These are phyloP conservation scores for Lactarius indigo DNA, from an alignment of 768 basidiomycete species.

Conservation along the genomic window DNA sequence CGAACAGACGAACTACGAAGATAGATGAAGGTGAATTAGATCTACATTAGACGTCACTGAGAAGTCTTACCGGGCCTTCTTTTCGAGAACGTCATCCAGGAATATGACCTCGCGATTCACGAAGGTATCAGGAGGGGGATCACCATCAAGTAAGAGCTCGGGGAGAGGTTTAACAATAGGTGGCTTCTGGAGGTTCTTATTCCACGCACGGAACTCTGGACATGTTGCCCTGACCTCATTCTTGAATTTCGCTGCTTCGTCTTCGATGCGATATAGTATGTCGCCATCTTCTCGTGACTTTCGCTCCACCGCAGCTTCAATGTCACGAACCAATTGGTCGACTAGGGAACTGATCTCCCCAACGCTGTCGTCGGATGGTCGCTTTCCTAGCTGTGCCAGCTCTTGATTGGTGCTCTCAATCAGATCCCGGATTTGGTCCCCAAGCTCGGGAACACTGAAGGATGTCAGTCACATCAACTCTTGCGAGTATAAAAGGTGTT, in stretches of 20 bases:
- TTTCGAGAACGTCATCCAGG: slow-evolving; percentile 12
- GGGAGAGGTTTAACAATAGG: not conserved
- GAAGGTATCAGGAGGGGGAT: not conserved
- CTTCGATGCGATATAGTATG: slow-evolving; percentile 10
- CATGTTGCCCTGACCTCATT: slow-evolving; percentile 11
- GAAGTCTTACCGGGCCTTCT: slow-evolving; percentile 9
- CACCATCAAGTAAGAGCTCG: slow-evolving; percentile 8
- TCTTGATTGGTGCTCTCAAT: slow-evolving; percentile 34
- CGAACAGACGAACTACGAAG: slow-evolving; percentile 6
- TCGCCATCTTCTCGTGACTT: slow-evolving; percentile 35
- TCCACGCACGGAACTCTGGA: slow-evolving; percentile 23
- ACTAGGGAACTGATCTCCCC: slow-evolving; percentile 49
- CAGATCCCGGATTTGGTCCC: slow-evolving; percentile 44
- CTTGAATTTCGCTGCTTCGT: slow-evolving; percentile 2
- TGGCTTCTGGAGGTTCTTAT: not conserved
- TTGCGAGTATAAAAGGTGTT: not conserved
- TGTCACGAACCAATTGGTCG: slow-evolving; percentile 41
- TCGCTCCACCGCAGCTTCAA: slow-evolving; percentile 46
- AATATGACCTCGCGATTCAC: slow-evolving; percentile 1
- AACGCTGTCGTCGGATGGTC: slow-evolving; percentile 50
- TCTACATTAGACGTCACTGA: not conserved
- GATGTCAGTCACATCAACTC: not conserved
- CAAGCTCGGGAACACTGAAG: slow-evolving; percentile 56
- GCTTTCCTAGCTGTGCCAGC: slow-evolving; percentile 38
- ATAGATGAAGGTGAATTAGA: not conserved